Conservation (phyloP, 306 rosid genomes). For the Psophocarpus tetragonolobus region DNA sequence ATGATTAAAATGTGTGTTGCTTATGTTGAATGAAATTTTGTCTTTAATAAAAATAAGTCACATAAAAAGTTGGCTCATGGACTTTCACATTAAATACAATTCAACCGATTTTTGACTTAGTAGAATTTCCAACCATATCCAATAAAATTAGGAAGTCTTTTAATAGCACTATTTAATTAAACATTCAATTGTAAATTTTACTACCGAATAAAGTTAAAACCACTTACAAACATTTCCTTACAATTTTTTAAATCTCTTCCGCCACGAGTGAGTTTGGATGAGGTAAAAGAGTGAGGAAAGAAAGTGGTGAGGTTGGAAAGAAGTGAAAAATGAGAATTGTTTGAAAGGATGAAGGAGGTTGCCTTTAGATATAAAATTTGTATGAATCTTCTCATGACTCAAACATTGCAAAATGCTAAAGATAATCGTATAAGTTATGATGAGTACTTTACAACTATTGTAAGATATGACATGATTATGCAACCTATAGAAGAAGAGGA, state of each 20-base stretch:
- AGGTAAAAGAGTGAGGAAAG: no score
- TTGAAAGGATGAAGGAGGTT: no score
- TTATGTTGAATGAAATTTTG: no score
- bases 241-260: neutral
- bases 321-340: no score
- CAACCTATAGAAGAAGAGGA: constrained; percentile 33
- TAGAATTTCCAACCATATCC: neutral
- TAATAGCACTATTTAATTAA: neutral
- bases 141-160: neutral
- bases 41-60: neutral
- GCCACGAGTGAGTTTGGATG: no score
- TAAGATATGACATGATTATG: neutral
- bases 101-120: neutral
- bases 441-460: constrained; percentile 28
- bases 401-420: neutral
- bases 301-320: no score
- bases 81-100: neutral
- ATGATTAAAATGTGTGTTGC: no score
- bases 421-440: constrained; percentile 8
- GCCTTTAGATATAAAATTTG: constrained; percentile 6
- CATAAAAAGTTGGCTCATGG: neutral
- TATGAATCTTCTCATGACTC: neutral
- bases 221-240: neutral
- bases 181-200: no score
- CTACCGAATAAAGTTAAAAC: neutral